Percentiles rank a stretch among this genome's conserved stretches.
phyloP scores from a whole-genome alignment of 495 filamentous ascomycete species.

The Aspergillus nanangensis region DNA sequence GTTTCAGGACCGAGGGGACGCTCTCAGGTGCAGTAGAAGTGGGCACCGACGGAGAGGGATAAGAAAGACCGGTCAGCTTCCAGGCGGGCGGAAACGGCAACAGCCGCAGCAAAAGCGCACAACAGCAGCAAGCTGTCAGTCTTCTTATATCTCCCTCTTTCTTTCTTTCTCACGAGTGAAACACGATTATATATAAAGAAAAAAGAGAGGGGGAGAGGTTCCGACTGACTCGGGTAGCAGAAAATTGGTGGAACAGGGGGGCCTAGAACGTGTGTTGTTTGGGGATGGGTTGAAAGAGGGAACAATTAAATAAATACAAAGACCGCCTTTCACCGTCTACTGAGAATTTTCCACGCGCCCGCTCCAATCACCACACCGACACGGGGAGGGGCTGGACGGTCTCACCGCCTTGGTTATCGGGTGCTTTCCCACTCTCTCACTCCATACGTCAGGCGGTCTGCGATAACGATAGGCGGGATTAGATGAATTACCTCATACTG shows the following conservation, averaged over 20 bases:
- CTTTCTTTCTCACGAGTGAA: background rate
- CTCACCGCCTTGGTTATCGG: slow-evolving; percentile 15
- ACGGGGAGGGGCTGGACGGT: slow-evolving; percentile 8
- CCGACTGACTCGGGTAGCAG: no score
- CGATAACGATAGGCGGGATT: no score
- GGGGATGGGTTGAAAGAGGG: background rate
- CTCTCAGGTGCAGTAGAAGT: no score
- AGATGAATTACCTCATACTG: no score
- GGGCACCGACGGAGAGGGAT: no score
- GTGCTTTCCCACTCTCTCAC: background rate
- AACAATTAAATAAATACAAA: background rate
- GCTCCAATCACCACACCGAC: slow-evolving; percentile 21
- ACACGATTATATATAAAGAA: no score
- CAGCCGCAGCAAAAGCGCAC: background rate
- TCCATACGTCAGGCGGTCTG: no score
- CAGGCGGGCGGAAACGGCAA: background rate
- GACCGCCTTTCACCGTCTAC: slow-evolving; percentile 4
- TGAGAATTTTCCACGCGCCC: slow-evolving; percentile 23
- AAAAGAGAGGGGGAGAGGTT: no score
- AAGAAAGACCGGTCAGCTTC: background rate
- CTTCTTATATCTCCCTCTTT: background rate
- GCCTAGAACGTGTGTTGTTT: background rate
- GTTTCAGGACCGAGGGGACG: no score
- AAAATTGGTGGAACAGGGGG: background rate
- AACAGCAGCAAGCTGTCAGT: background rate